Conservation (phyloP, 345 rosid genomes). For the Geranium rotundifolium region DNA sequence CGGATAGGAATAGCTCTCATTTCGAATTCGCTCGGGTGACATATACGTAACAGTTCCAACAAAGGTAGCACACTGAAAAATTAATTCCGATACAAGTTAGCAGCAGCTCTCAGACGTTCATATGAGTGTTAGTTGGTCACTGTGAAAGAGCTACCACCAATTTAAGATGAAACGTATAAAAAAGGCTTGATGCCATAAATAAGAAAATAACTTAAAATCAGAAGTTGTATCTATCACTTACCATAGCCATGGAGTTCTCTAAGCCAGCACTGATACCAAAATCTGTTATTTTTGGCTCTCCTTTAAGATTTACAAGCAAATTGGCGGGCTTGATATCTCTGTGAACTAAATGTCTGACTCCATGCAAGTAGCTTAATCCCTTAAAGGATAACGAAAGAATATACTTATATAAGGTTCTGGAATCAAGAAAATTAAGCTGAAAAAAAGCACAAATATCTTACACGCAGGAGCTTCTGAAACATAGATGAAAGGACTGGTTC, state of each 20-base stretch:
- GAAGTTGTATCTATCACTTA: conserved; percentile 20
- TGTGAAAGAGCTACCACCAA: background rate
- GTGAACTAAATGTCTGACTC: conserved; percentile 81
- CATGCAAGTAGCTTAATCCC: conserved; percentile 91
- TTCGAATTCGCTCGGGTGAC: conserved; percentile 91
- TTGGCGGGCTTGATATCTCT: conserved; percentile 98
- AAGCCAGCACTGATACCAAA: conserved; percentile 97
- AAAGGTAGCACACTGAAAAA: conserved; percentile 83
- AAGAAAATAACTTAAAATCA: conserved; percentile 2
- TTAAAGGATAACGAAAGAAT: conserved; percentile 8
- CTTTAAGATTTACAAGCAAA: conserved; percentile 84
- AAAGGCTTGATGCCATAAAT: conserved; percentile 1
- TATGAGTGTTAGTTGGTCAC: conserved; percentile 4
- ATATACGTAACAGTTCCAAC: conserved; percentile 98
- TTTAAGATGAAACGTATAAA: conserved; percentile 4
- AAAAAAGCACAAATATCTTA: conserved; percentile 17
- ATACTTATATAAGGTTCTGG: background rate
- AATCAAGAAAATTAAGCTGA: conserved; percentile 7
- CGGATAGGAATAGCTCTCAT: conserved; percentile 78
- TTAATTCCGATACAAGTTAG: conserved; percentile 15
- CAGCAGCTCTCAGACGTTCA: conserved; percentile 11
- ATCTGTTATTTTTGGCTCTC: conserved; percentile 92
- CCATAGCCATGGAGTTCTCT: conserved; percentile 95
- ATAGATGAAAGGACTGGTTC: conserved; percentile 80
- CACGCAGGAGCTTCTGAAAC: conserved; percentile 79